Evolutionary conservation across 495 filamentous ascomycete genomes (phyloP), one percentile per base, ranked within the genome.

Genomic region (Penicillium alfredii): DNA sequence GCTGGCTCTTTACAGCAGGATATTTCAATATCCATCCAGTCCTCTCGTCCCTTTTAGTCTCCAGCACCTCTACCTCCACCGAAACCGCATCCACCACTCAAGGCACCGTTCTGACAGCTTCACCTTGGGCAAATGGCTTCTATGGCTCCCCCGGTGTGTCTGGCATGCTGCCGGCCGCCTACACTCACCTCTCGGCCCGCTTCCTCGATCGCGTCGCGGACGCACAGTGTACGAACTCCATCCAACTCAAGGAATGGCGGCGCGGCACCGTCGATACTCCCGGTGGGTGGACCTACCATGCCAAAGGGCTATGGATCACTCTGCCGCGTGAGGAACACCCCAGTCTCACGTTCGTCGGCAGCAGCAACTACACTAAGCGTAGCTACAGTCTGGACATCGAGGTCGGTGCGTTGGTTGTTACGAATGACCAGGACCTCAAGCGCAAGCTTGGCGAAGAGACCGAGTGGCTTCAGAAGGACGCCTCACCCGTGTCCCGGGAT

Each of bases 11-110:
- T 62, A 97, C 92, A 13, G 90, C 92, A 2, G 92, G 92, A 17
- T 98, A 98, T 60, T 98, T 98, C 70, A 98, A 99, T 62, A 93
- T 92, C 32, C 84, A 86, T 24, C 80, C 89, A 2, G 72, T 77
- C 2, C 74, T 95, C 5, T 88, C 84, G 10, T 72, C 80, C 30
- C 72, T 94, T 3, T 66, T 97, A 1, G 76, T 99, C 11, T 64
- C 73, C 11, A 88, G 66, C 38, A 68, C 64, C 8, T 65, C 65
- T 12, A 35, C 50, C 3, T 48, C 60, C 20, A 46, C 58, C 11
- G 36, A 52, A 14, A 44, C 51, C 15, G 28, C 52, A 9, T 56
- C 55, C 18, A 58, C 56, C 9, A 65, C 86, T 10, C 67, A 67
- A 33, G 88, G 84, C 42, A 92, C 84, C 2, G 80, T 99, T 13